Evolutionary conservation across 805 yeast genomes (phyloP), one percentile per base, ranked within the genome.

Genomic region (Millerago galiae): DNA sequence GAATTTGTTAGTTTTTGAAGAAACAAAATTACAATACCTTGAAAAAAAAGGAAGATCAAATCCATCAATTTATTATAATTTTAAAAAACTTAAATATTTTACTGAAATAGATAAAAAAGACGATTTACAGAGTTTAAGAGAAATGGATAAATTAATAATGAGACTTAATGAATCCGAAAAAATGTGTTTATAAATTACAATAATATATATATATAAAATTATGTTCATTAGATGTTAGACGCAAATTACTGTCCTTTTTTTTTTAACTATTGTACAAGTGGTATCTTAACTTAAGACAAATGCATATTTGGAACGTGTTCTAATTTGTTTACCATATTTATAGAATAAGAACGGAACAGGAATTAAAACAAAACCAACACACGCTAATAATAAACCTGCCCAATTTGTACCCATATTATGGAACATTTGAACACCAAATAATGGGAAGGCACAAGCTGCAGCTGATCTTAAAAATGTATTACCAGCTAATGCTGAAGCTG

Each of bases 401-500:
- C 91, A 85, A 52, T 83, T 79, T 27, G 71, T 71, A 30, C 86
- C 84, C 75, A 85, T 71, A 44, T 69, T 70, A 24, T 67, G 60
- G 62, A 84, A 83, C 90, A 86, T 81, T 50, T 73, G 79, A 3
- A 71, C 64, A 1, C 88, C 84, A 56, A 85, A 85, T 42, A 85
- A 65, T 34, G 88, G 88, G 72, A 79, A 79, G 0, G 77, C 78
- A 21, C 82, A 84, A 40, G 85, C 91, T 49, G 79, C 77, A 0
- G 69, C 65, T 3, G 85, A 76, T 63, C 93, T 76, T 56, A 83
- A 59, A 54, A 84, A 72, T 0, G 90, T 77, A 59, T 83, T 83
- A 8, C 77, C 88, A 3, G 89, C 86, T 46, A 82, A 63, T 3
- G 88, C 91, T 21, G 90, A 81, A 6, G 95, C 95, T 2, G 93